Evolutionary conservation across 2,329 filamentous ascomycete species (phyloP), one percentile per base, ranked within the genome.

Genomic region (Ascochyta lentis): DNA sequence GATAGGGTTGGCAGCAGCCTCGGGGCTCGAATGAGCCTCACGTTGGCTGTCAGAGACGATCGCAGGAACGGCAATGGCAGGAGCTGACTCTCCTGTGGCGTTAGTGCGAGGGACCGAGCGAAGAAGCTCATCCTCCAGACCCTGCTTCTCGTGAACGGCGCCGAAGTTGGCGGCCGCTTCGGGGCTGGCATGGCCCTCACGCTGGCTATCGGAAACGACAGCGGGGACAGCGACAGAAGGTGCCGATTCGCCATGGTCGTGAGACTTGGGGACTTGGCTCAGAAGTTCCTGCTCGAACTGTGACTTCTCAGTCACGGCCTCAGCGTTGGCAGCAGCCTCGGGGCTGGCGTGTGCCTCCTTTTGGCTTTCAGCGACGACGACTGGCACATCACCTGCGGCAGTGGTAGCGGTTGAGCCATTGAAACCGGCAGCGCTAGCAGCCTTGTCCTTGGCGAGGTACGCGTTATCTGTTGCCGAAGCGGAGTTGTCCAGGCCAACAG

Each of bases 1-100:
- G 37, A 83, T 79, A 33, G 84, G 78, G 52, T 85, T 79, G 26
- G 81, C 86, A 65, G 86, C 86, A 22, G 89, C 88, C 70, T 91
- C 89, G 12, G 88, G 84, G 15, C 80, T 77, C 37, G 79, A 79
- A 52, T 84, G 76, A 8, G 88, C 87, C 69, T 86, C 83, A 63
- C 85, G 80, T 70, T 92, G 88, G 76, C 87, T 90, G 68, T 91
- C 84, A 71, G 85, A 86, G 54, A 92, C 89, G 34, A 89, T 76
- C 46, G 83, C 81, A 27, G 87, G 87, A 10, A 73, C 63, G 35
- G 75, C 74, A 35, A 41, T 47, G 6, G 55, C 27, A 39, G 74
- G 73, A 39, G 55, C 46, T 12, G 55, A 50, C 42, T 76, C 79
- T 27, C 66, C 68, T 49, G 80, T 78, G 43, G 75, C 76, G 35